A percentile compares a stretch with the other conserved stretches of the same genome.
Conservation (phyloP, 345 rosid species). For the Salix exigua region DNA sequence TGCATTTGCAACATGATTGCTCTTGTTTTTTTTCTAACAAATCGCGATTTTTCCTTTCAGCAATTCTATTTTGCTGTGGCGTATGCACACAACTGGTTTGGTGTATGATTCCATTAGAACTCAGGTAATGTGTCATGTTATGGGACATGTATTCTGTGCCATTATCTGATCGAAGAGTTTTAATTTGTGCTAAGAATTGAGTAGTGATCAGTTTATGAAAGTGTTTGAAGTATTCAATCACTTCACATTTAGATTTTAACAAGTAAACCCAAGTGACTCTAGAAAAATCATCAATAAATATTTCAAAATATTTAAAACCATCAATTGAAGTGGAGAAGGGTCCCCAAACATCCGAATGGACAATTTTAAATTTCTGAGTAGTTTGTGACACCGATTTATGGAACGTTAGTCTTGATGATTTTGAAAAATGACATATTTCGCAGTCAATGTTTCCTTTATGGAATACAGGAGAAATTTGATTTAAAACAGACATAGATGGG, state of each 20-base stretch:
- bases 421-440: no score
- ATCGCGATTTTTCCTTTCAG: neutral
- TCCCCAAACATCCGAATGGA: no score
- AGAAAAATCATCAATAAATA: neutral
- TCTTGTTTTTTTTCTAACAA: neutral
- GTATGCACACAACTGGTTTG: neutral
- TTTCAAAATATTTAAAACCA: neutral
- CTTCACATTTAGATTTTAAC: neutral
- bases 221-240: neutral
- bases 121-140: neutral
- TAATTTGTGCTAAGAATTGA: neutral
- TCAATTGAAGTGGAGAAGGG: no score
- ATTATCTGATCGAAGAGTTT: neutral
- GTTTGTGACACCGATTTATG: no score
- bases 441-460: no score
- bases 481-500: rapidly evolving
- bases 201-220: no score
- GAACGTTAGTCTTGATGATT: no score
- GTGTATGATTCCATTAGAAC: neutral
- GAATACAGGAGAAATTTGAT: no score
- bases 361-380: no score
- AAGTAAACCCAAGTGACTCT: neutral
- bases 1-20: neutral
- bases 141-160: neutral
- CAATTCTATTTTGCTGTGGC: neutral